These are phyloP conservation scores for Kodamaea nitidulidarum DNA, from an alignment of 805 yeast genomes.

Conservation along the genomic window DNA sequence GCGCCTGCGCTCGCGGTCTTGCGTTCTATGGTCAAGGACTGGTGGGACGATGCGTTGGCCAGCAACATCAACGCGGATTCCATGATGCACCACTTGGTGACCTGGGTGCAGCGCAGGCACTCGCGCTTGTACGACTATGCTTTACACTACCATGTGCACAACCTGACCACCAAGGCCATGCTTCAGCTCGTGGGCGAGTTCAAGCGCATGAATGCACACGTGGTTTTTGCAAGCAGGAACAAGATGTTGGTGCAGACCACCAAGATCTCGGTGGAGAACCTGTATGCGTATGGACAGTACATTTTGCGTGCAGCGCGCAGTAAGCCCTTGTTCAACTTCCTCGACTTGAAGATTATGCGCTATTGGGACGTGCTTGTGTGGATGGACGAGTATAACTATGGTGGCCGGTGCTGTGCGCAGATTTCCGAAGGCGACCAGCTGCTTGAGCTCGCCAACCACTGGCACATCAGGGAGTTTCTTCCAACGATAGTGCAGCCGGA, in stretches of 20 bases:
- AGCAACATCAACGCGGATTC: constrained; percentile 72
- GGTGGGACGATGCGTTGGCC: constrained; percentile 90
- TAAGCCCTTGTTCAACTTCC: constrained; percentile 74
- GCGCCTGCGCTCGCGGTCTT: constrained; percentile 67
- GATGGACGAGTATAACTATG: constrained; percentile 89
- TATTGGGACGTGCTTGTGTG: constrained; percentile 94
- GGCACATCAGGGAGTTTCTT: constrained; percentile 76
- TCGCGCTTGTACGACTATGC: constrained; percentile 74
- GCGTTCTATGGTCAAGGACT: constrained; percentile 69
- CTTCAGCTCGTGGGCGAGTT: constrained; percentile 79
- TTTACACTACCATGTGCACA: constrained; percentile 82
- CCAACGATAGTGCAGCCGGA: constrained; percentile 77
- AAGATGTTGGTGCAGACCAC: constrained; percentile 68
- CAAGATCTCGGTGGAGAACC: constrained; percentile 76
- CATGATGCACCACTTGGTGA: constrained; percentile 72
- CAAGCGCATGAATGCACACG: constrained; percentile 68
- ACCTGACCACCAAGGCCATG: constrained; percentile 75
- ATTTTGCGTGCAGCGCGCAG: constrained; percentile 72
- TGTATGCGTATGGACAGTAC: constrained; percentile 88
- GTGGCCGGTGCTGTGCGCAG: constrained; percentile 59
- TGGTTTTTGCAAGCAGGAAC: constrained; percentile 77
- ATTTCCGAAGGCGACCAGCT: constrained; percentile 43
- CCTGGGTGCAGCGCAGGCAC: constrained; percentile 79
- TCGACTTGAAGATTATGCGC: constrained; percentile 67
- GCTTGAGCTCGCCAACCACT: constrained; percentile 51